Evolutionary conservation across 345 rosid species (phyloP), one percentile per base, ranked within the genome.

Genomic region (Eucalyptus pumila): DNA sequence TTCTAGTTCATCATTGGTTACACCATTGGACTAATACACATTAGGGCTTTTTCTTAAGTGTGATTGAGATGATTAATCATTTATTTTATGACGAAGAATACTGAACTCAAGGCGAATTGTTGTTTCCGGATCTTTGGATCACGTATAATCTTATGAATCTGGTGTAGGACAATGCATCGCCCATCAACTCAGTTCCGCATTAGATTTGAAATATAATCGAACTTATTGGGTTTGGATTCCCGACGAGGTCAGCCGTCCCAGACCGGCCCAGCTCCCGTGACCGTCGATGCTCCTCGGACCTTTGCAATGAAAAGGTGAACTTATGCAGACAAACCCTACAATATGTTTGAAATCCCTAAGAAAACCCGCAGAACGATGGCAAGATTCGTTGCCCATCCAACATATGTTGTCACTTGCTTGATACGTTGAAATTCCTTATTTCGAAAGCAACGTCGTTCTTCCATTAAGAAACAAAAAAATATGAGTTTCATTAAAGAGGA

Each of bases 111-210:
- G 37, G 19, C 37, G 37, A 65, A 65, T 65, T 65, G 21, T n/a
- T 65, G 76, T 65, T n/a, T 30, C 10, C 1, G 0, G 37, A 14
- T n/a, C 32, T 65, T 0, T n/a, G 11, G 76, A 65, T 65, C 40
- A 13, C 9, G 37, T 65, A 30, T 65, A 65, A 65, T 65, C 72
- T 65, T n/a, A n/a, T n/a, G 37, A 65, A 15, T n/a, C 9, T 3
- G 11, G 37, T 14, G 37, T 7, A 65, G 72, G 72, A 65, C 34
- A 65, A 65, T 30, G 5, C 9, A 65, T 65, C 10, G 37, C 37
- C 19, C 37, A n/a, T n/a, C 37, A n/a, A 65, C 72, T 65, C 37
- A 14, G 9, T 65, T 65, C 16, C 6, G 11, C 1, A 1, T n/a
- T 65, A 30, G 72, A 65, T 65, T n/a, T 65, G 76, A 65, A n/a